phyloP scores from a whole-genome alignment of 148 eudicot genomes.

The Chenopodium quinoa region DNA sequence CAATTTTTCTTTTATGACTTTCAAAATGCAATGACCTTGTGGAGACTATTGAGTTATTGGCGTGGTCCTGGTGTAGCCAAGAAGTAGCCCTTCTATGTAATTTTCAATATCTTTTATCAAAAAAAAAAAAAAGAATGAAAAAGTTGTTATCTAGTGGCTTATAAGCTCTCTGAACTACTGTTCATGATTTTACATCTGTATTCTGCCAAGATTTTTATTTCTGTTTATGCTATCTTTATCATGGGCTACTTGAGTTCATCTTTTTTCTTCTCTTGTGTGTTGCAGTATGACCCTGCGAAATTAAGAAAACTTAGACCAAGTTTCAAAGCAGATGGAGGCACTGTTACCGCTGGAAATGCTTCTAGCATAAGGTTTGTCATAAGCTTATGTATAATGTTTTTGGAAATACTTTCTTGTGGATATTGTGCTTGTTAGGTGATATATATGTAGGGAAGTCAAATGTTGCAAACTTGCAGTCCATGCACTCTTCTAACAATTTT shows the following conservation, averaged over 20 bases:
- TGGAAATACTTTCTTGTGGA: not conserved
- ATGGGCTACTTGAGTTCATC: not conserved
- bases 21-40: not conserved
- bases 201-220: not conserved
- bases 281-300: slow-evolving; percentile 88
- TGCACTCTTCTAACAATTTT: slow-evolving; percentile 2
- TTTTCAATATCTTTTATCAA: not conserved
- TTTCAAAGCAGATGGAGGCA: slow-evolving; percentile 80
- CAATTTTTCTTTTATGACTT: not conserved
- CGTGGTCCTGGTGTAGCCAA: not conserved
- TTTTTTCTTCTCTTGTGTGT: slow-evolving; percentile 8
- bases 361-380: slow-evolving; percentile 77
- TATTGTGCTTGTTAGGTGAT: not conserved
- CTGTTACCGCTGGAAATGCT: slow-evolving; percentile 98
- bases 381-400: slow-evolving; percentile 1
- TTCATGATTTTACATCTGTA: not conserved
- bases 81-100: not conserved
- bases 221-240: not conserved
- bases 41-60: not conserved
- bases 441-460: not conserved
- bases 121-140: not conserved
- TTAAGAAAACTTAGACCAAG: slow-evolving; percentile 93
- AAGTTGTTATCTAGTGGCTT: not conserved
- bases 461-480: not conserved
- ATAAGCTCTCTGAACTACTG: not conserved